Conservation (phyloP, 345 rosid genomes). For the Punica granatum region DNA sequence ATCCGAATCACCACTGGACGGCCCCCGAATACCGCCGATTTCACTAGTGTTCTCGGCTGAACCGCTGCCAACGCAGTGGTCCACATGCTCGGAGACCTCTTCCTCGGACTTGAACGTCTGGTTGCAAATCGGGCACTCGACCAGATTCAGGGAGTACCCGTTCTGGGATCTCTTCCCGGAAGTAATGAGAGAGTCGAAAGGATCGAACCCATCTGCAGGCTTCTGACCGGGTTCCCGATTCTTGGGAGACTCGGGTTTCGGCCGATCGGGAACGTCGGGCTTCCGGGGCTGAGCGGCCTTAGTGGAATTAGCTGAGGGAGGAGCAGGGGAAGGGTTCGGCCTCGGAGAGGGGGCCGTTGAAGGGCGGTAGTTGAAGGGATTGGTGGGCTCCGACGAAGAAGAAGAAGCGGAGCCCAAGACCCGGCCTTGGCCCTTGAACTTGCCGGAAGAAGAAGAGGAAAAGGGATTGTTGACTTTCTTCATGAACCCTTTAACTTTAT, state of each 20-base stretch:
- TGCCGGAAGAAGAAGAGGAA: slow-evolving; percentile 56
- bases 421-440: slow-evolving; percentile 85
- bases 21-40: slow-evolving; percentile 11
- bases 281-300: slow-evolving; percentile 32
- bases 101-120: slow-evolving; percentile 51
- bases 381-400: slow-evolving; percentile 43
- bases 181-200: slow-evolving; percentile 63
- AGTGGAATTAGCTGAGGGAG: slow-evolving; percentile 18
- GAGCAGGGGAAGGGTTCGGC: slow-evolving; percentile 22
- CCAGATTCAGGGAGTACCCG: slow-evolving; percentile 59
- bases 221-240: slow-evolving; percentile 24
- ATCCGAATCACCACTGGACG: slow-evolving; percentile 12
- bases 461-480: slow-evolving; percentile 68
- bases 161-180: slow-evolving; percentile 65
- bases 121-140: slow-evolving; percentile 75
- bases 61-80: slow-evolving; percentile 39
- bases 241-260: slow-evolving; percentile 18
- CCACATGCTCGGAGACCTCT: slow-evolving; percentile 75
- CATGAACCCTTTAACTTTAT: slow-evolving; percentile 78
- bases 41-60: slow-evolving; percentile 10
- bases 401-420: slow-evolving; percentile 78
- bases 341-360: slow-evolving; percentile 25
- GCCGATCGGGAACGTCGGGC: slow-evolving; percentile 25
- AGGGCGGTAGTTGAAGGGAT: slow-evolving; percentile 37
- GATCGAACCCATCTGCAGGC: slow-evolving; percentile 54